phyloP scores from a whole-genome alignment of 768 basidiomycete genomes.

The Boletellus ananas region DNA sequence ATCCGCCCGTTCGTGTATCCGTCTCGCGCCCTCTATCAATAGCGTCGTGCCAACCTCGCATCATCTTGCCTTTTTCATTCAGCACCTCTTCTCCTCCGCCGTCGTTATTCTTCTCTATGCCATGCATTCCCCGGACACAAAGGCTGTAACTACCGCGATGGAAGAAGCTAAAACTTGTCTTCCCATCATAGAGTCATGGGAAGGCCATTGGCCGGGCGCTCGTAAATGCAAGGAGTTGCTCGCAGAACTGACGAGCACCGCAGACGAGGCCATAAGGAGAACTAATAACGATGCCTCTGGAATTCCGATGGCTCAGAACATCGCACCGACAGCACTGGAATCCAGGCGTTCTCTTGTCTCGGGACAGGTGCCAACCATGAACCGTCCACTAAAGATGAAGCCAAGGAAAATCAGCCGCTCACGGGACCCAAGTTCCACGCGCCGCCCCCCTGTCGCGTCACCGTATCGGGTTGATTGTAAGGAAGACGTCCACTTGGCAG shows the following conservation, averaged over 20 bases:
- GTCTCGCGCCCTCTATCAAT: constrained; percentile 79
- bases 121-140: constrained; percentile 73
- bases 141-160: constrained; percentile 68
- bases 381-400: constrained; percentile 48
- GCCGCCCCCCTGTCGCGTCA: constrained; percentile 56
- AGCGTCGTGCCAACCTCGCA: constrained; percentile 82
- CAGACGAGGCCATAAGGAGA: constrained; percentile 58
- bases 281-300: constrained; percentile 16
- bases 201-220: constrained; percentile 85
- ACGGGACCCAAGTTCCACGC: constrained; percentile 50
- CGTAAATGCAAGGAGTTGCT: constrained; percentile 83
- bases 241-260: constrained; percentile 63
- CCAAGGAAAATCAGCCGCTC: constrained; percentile 55
- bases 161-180: constrained; percentile 77
- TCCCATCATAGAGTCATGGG: constrained; percentile 71
- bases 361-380: constrained; percentile 41
- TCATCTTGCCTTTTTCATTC: constrained; percentile 85
- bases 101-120: constrained; percentile 82
- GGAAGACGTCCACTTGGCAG: constrained; percentile 20
- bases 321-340: constrained; percentile 40
- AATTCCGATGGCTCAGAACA: constrained; percentile 23
- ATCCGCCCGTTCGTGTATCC: constrained; percentile 81
- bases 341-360: constrained; percentile 53
- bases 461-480: constrained; percentile 66
- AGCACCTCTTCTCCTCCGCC: constrained; percentile 84